Percentiles rank a stretch among this genome's conserved stretches.
Conservation (phyloP, 2,329 filamentous ascomycete species). For the Diaporthe sp. region DNA sequence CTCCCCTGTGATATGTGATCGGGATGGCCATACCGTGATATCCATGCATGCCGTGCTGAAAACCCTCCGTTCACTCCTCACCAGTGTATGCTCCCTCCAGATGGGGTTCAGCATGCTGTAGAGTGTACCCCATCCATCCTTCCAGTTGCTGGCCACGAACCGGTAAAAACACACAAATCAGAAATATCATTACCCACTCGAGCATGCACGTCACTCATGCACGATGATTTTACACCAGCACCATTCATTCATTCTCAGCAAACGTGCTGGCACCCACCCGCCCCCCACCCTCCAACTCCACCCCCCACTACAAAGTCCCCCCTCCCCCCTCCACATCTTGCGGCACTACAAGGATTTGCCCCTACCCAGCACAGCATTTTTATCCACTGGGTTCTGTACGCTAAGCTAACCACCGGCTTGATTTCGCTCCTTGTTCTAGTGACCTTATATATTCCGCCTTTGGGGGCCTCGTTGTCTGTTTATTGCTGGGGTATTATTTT, state of each 20-base stretch:
- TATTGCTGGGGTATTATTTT: slow-evolving; percentile 8
- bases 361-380: not conserved
- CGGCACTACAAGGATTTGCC: too few relatives aligned
- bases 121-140: too few relatives aligned
- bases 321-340: too few relatives aligned
- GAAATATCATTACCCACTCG: too few relatives aligned
- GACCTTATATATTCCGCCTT: not conserved
- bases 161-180: too few relatives aligned
- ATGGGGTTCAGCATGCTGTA: not conserved
- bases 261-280: not conserved
- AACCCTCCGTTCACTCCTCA: not conserved
- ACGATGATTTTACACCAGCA: not conserved
- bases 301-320: not conserved
- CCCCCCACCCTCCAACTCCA: not conserved
- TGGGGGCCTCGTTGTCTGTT: not conserved
- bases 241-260: not conserved
- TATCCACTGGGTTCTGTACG: not conserved
- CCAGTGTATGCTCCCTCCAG: not conserved
- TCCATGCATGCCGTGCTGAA: not conserved
- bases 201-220: not conserved
- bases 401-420: not conserved
- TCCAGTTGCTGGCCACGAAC: too few relatives aligned
- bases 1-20: slow-evolving; percentile 26
- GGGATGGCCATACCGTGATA: slow-evolving; percentile 31
- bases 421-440: not conserved